These are phyloP conservation scores for Claviceps paspali DNA, from an alignment of 2,329 filamentous ascomycete genomes.

Conservation along the genomic window DNA sequence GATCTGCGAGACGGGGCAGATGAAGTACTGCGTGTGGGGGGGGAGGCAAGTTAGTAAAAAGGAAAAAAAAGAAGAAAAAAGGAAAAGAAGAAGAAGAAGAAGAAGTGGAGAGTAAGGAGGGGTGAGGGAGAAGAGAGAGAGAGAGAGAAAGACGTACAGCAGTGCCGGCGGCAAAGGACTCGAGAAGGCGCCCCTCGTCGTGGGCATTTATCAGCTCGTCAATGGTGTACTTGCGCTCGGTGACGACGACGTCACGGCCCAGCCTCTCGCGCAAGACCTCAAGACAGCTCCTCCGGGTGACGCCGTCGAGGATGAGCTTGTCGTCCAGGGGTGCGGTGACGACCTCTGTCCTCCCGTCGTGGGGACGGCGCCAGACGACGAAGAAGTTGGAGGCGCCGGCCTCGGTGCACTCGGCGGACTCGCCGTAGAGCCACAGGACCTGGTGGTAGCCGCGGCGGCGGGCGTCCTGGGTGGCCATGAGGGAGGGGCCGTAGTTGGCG, in stretches of 20 bases:
- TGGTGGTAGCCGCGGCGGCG: conserved; percentile 63
- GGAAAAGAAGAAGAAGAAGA: background rate
- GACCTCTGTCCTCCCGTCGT: conserved; percentile 41
- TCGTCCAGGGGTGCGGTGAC: conserved; percentile 74
- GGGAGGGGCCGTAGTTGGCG: conserved; percentile 79
- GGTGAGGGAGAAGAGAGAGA: background rate
- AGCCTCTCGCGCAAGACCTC: conserved; percentile 55
- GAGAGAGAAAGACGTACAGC: conserved; percentile 42
- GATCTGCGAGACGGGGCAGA: conserved; percentile 52
- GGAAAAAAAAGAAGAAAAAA: background rate
- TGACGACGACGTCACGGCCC: conserved; percentile 45
- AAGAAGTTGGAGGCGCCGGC: conserved; percentile 91
- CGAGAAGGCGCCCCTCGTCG: conserved; percentile 60
- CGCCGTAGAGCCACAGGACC: conserved; percentile 84
- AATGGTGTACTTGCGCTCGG: conserved; percentile 75
- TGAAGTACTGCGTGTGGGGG: no score
- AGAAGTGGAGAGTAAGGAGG: background rate
- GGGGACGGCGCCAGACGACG: conserved; percentile 49
- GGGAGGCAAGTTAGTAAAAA: background rate
- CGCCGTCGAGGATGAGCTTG: conserved; percentile 72
- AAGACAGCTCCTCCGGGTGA: conserved; percentile 70
- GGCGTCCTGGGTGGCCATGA: conserved; percentile 66
- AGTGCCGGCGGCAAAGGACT: conserved; percentile 78
- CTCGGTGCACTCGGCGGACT: conserved; percentile 67
- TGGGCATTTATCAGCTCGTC: conserved; percentile 58